Evolutionary conservation across 2,329 filamentous ascomycete genomes (phyloP).

Genomic region (Lecanicillium sp.): DNA sequence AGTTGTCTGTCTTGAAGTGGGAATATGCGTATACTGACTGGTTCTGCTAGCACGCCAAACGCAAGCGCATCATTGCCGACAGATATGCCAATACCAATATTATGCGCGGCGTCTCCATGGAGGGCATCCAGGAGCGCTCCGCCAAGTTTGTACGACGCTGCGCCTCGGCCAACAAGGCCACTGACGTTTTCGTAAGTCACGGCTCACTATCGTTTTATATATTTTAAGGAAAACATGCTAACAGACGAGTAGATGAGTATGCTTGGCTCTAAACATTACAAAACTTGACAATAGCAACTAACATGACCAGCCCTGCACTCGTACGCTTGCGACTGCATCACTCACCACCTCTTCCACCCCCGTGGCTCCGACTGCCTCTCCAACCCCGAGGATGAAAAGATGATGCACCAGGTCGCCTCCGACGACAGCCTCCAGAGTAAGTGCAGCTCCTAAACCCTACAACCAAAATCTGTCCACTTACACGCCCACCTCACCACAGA

Average conservation of each 20-base stretch:
- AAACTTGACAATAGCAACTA: constrained; percentile 7
- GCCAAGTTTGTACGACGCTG: constrained; percentile 48
- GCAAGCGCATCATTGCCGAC: constrained; percentile 57
- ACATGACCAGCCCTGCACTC: constrained; percentile 43
- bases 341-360: constrained; percentile 62
- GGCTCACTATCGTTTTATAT: too few species aligned
- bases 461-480: too few species aligned
- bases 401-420: constrained; percentile 63
- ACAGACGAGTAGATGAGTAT: constrained; percentile 21
- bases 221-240: background rate
- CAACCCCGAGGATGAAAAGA: constrained; percentile 45
- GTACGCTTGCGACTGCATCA: constrained; percentile 62
- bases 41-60: constrained; percentile 46
- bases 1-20: too few species aligned
- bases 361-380: constrained; percentile 54
- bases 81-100: constrained; percentile 63
- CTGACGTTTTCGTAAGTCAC: constrained; percentile 53
- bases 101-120: constrained; percentile 45
- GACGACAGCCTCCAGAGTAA: constrained; percentile 60
- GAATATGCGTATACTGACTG: background rate
- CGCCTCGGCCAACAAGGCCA: constrained; percentile 29
- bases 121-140: constrained; percentile 51
- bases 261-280: constrained; percentile 7
- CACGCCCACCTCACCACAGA: too few species aligned
- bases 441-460: constrained; percentile 20